These are phyloP conservation scores for Apiospora rasikravindrae DNA, from an alignment of 2,329 filamentous ascomycete species.

Conservation along the genomic window DNA sequence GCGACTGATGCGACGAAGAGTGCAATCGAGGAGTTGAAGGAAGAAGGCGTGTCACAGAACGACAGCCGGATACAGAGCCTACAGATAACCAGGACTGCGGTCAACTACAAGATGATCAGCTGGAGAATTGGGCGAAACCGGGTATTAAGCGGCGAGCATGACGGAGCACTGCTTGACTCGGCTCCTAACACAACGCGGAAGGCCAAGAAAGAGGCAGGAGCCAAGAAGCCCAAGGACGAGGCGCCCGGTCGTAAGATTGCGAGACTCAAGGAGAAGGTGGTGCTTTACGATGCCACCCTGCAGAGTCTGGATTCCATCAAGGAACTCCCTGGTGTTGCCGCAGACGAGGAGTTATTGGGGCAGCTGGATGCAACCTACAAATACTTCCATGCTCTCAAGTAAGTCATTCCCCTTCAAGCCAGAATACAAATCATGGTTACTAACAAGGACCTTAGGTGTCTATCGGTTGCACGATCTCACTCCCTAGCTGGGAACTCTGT, in stretches of 20 bases:
- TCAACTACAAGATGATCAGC: constrained; percentile 92
- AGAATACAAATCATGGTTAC: constrained; percentile 16
- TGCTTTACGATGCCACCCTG: constrained; percentile 88
- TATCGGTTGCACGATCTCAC: constrained; percentile 87
- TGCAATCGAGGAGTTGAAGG: constrained; percentile 86
- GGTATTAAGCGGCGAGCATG: constrained; percentile 81
- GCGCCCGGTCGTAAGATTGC: constrained; percentile 77
- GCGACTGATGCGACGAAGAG: constrained; percentile 92
- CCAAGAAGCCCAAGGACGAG: constrained; percentile 51
- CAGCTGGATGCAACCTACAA: constrained; percentile 79
- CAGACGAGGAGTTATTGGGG: constrained; percentile 75
- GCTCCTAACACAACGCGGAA: constrained; percentile 51
- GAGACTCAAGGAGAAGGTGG: constrained; percentile 82
- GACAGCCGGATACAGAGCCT: constrained; percentile 90
- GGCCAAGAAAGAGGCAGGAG: constrained; percentile 58
- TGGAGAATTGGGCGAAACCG: constrained; percentile 95
- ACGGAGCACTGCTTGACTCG: constrained; percentile 69
- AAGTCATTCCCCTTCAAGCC: constrained; percentile 38
- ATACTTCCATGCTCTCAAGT: constrained; percentile 92
- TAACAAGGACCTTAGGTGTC: constrained; percentile 59
- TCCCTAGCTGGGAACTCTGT: constrained; percentile 72
- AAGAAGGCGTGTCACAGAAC: constrained; percentile 82
- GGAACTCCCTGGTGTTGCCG: constrained; percentile 87
- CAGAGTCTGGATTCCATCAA: constrained; percentile 91
- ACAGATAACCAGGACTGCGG: constrained; percentile 88